A percentile compares a stretch with the other conserved stretches of the same genome.
phyloP scores from a whole-genome alignment of 2,329 filamentous ascomycete genomes.

The Neophaeococcomyces mojaviensis region DNA sequence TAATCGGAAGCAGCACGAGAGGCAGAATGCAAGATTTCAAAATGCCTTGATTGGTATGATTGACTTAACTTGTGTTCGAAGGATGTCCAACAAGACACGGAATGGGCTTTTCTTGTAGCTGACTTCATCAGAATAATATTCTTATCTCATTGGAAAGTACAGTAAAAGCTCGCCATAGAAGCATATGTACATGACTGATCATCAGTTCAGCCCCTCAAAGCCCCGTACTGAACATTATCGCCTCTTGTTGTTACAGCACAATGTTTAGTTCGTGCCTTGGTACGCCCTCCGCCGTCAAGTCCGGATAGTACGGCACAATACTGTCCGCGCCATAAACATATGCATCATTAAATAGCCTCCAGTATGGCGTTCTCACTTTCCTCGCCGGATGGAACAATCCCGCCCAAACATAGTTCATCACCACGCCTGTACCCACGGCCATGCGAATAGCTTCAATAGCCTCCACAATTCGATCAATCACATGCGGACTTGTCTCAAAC shows the following conservation, averaged over 20 bases:
- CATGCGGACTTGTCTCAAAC: slow-evolving; percentile 95
- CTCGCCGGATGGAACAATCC: slow-evolving; percentile 93
- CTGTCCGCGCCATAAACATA: slow-evolving; percentile 90
- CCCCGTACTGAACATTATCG: too few species aligned
- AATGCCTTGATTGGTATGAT: too few species aligned
- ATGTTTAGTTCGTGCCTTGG: slow-evolving; percentile 76
- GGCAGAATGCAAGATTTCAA: too few species aligned
- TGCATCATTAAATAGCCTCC: slow-evolving; percentile 92
- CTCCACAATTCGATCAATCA: slow-evolving; percentile 96
- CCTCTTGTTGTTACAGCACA: slow-evolving; percentile 48
- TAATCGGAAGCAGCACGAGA: too few species aligned
- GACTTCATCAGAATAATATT: too few species aligned
- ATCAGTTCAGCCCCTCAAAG: too few species aligned
- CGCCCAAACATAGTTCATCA: slow-evolving; percentile 98
- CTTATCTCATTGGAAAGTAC: too few species aligned
- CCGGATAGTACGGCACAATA: slow-evolving; percentile 94
- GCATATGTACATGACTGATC: too few species aligned
- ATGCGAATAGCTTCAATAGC: slow-evolving; percentile 94
- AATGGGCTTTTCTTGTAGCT: too few species aligned
- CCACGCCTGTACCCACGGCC: slow-evolving; percentile 81
- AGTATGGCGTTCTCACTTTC: slow-evolving; percentile 91
- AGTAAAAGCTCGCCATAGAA: too few species aligned
- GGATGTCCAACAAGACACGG: too few species aligned
- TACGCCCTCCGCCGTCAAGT: slow-evolving; percentile 70
- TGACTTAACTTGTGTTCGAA: too few species aligned